Evolutionary conservation across 2,329 filamentous ascomycete species (phyloP).

Genomic region (Gyromitra esculenta): DNA sequence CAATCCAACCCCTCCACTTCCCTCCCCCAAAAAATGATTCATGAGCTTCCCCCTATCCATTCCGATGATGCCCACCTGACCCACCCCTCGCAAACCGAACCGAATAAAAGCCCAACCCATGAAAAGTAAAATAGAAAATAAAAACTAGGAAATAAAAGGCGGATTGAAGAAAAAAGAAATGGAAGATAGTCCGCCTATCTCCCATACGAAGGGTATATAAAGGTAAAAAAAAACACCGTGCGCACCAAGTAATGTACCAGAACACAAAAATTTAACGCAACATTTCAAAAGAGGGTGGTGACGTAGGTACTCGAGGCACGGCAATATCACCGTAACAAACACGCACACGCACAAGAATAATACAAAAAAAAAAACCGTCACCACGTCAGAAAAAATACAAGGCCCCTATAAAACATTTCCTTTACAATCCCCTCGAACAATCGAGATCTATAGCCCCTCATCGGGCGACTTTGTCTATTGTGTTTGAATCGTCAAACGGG

Average conservation of each 20-base stretch:
- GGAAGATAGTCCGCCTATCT: constrained; percentile 41
- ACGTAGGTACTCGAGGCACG: constrained; percentile 40
- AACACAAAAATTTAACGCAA: constrained; percentile 49
- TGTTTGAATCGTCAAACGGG: constrained; percentile 55
- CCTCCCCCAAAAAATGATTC: constrained; percentile 23
- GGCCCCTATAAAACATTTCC: constrained; percentile 21
- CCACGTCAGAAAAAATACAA: constrained; percentile 52
- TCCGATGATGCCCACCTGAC: constrained; percentile 31
- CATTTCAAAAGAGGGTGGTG: constrained; percentile 40
- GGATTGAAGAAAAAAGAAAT: constrained; percentile 27
- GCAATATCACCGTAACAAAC: constrained; percentile 34
- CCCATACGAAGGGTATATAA: constrained; percentile 44
- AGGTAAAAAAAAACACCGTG: constrained; percentile 44
- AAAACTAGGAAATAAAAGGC: constrained; percentile 46
- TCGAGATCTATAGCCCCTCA: constrained; percentile 4
- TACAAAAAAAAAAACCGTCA: constrained; percentile 45
- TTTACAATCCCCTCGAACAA: constrained; percentile 12
- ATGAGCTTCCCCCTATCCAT: constrained; percentile 41
- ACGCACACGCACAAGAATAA: constrained; percentile 44
- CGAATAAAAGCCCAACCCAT: constrained; percentile 49
- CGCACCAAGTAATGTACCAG: constrained; percentile 51
- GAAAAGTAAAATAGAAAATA: constrained; percentile 43
- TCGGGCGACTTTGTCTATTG: constrained; percentile 41
- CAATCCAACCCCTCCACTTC: constrained; percentile 9
- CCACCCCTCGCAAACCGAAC: constrained; percentile 31